phyloP scores from a whole-genome alignment of 73 alveolate species.

The Effrenium voratum region DNA sequence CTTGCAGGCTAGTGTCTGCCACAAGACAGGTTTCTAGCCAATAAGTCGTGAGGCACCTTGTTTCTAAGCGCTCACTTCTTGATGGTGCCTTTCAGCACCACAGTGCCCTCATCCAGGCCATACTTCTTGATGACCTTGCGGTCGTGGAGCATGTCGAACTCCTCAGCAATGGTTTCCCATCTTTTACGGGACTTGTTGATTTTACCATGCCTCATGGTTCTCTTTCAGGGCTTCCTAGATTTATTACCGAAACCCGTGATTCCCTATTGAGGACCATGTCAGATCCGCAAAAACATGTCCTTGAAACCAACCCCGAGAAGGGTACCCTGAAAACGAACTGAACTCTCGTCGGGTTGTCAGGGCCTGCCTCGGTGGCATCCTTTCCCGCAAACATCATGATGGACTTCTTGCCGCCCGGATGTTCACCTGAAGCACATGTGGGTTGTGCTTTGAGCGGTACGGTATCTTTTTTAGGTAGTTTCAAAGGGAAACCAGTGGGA shows the following conservation, averaged over 20 bases:
- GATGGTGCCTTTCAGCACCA: conserved; percentile 54
- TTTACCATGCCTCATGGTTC: too few relatives aligned
- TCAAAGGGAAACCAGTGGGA: too few relatives aligned
- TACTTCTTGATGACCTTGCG: conserved; percentile 79
- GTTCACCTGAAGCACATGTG: too few relatives aligned
- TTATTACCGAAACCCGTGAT: not conserved
- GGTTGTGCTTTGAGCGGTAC: too few relatives aligned
- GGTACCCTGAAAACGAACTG: not conserved
- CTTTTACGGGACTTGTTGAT: too few relatives aligned
- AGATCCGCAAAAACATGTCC: not conserved
- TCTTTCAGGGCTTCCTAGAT: not conserved
- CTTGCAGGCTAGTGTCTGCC: too few relatives aligned
- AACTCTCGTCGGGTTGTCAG: too few relatives aligned
- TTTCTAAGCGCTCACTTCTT: too few relatives aligned
- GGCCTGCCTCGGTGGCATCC: conserved; percentile 14
- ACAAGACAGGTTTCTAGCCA: too few relatives aligned
- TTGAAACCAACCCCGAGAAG: not conserved
- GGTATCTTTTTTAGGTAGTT: too few relatives aligned
- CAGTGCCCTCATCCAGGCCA: conserved; percentile 65
- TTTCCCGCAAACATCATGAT: conserved; percentile 44
- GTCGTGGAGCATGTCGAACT: conserved; percentile 83
- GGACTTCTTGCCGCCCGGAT: conserved; percentile 41
- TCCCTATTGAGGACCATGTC: not conserved
- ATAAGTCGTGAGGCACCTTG: too few relatives aligned
- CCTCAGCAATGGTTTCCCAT: too few relatives aligned